Conservation (phyloP, 345 rosid genomes). For the Lagerstroemia speciosa region DNA sequence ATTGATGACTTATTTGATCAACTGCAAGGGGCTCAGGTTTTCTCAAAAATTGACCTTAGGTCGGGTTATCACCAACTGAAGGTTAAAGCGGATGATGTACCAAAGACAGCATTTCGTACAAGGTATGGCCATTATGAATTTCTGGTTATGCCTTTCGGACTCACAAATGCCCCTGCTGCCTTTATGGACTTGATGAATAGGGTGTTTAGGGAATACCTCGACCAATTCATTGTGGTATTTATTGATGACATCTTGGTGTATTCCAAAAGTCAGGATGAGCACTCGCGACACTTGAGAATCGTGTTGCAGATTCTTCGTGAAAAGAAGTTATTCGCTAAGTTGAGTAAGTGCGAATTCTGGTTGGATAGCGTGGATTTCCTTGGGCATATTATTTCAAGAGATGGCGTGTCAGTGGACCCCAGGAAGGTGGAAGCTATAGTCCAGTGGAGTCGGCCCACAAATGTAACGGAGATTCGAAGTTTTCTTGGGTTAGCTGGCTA, state of each 20-base stretch:
- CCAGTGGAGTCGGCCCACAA: too few relatives aligned
- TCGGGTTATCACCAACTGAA: neutral
- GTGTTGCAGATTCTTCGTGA: too few relatives aligned
- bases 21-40: neutral
- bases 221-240: neutral
- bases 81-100: neutral
- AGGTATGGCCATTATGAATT: slow-evolving; percentile 1
- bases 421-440: too few relatives aligned
- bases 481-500: too few relatives aligned
- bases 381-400: too few relatives aligned
- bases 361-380: too few relatives aligned
- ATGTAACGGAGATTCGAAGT: too few relatives aligned
- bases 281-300: too few relatives aligned
- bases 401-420: too few relatives aligned
- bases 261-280: too few relatives aligned
- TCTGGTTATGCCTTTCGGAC: neutral
- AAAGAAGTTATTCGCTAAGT: too few relatives aligned
- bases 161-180: neutral
- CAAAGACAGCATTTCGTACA: neutral
- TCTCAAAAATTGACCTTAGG: neutral
- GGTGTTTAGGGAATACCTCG: neutral
- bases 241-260: neutral
- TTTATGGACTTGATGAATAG: neutral
- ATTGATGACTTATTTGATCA: slow-evolving; percentile 2
- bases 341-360: too few relatives aligned